Evolutionary conservation across 805 yeast genomes (phyloP).

Genomic region (Wickerhamomyces subpelliculosus): DNA sequence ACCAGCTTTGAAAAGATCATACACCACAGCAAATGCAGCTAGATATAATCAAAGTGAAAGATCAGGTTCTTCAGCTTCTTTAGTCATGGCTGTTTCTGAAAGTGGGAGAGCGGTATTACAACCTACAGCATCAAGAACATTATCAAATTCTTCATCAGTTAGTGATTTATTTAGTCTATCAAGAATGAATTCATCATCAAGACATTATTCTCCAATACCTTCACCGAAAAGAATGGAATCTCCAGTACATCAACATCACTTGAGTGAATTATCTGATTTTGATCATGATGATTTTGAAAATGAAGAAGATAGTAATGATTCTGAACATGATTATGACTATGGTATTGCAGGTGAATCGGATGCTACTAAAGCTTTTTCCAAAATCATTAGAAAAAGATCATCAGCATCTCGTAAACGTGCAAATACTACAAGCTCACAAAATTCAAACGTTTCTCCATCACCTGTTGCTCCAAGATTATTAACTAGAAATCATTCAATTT

Average conservation of each 20-base stretch:
- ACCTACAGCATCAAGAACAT: slow-evolving; percentile 4
- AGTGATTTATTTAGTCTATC: slow-evolving; percentile 15
- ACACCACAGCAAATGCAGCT: slow-evolving; percentile 3
- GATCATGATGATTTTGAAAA: slow-evolving; percentile 11
- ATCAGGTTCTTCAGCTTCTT: slow-evolving; percentile 10
- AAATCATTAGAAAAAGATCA: slow-evolving; percentile 10
- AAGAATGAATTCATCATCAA: slow-evolving; percentile 7
- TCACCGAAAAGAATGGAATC: slow-evolving; percentile 18
- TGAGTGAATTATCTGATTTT: slow-evolving; percentile 9
- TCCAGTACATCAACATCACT: slow-evolving; percentile 6
- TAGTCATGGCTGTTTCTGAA: slow-evolving; percentile 14
- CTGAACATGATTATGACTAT: background rate
- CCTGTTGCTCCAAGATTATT: slow-evolving; percentile 3
- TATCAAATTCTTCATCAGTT: slow-evolving; percentile 19
- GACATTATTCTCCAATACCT: slow-evolving; percentile 16
- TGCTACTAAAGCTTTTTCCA: slow-evolving; percentile 19
- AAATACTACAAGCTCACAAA: slow-evolving; percentile 16
- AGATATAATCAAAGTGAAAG: slow-evolving; percentile 8
- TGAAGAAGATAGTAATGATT: background rate
- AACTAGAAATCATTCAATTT: slow-evolving; percentile 17
- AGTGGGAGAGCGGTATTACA: slow-evolving; percentile 14
- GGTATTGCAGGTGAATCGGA: slow-evolving; percentile 4
- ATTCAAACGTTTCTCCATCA: slow-evolving; percentile 6
- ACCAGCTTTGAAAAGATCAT: slow-evolving; percentile 6
- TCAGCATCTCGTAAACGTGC: slow-evolving; percentile 17